These are phyloP conservation scores for Xylaria palmicola DNA, from an alignment of 495 filamentous ascomycete species.

Conservation along the genomic window DNA sequence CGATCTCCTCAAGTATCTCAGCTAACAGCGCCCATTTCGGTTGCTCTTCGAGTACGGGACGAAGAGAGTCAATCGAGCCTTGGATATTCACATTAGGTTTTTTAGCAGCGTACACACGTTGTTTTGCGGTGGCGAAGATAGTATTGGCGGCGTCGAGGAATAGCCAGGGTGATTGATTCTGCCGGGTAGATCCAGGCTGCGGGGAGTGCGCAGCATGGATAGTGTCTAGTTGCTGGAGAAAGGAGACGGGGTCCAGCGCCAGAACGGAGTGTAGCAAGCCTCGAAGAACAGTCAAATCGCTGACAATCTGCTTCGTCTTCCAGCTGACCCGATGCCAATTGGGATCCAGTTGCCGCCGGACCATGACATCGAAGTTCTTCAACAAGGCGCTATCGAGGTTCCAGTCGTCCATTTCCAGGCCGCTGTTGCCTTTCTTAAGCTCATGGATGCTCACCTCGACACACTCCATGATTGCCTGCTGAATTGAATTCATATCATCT, in stretches of 20 bases:
- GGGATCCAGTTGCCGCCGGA: conserved; percentile 87
- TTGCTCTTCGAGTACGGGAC: conserved; percentile 88
- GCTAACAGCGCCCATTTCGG: conserved; percentile 90
- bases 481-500: conserved; percentile 86
- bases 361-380: conserved; percentile 84
- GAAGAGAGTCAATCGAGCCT: conserved; percentile 61
- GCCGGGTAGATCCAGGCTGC: conserved; percentile 79
- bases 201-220: conserved; percentile 89
- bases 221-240: conserved; percentile 90
- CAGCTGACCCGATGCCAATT: conserved; percentile 97
- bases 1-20: conserved; percentile 89
- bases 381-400: conserved; percentile 93
- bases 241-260: conserved; percentile 85
- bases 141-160: conserved; percentile 94
- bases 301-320: conserved; percentile 90
- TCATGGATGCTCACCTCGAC: conserved; percentile 93
- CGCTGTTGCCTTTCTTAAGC: conserved; percentile 82
- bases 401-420: conserved; percentile 96
- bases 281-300: conserved; percentile 80
- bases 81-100: conserved; percentile 40
- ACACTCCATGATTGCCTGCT: conserved; percentile 92
- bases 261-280: conserved; percentile 84
- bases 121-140: conserved; percentile 88
- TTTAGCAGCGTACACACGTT: conserved; percentile 75
- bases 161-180: conserved; percentile 92